Evolutionary conservation across 371 early-diverging fungal species (phyloP).

Genomic region (Lichtheimia ornata): DNA sequence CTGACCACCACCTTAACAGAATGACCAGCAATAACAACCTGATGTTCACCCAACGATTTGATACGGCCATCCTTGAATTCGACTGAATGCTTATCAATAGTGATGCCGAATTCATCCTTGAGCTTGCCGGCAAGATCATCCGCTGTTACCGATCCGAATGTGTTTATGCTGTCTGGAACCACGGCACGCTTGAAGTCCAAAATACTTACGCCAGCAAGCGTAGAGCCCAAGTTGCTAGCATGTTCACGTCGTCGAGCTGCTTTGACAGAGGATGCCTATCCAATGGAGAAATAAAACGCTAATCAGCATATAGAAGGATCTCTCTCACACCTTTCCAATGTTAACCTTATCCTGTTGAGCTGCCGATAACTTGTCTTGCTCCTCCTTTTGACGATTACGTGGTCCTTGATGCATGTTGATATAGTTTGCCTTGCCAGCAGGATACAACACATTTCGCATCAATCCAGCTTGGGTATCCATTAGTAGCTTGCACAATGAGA

Average conservation of each 20-base stretch:
- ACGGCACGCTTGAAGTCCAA: slow-evolving; percentile 41
- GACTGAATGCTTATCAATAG: slow-evolving; percentile 37
- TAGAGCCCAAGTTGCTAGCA: slow-evolving; percentile 1
- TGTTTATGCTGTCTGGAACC: slow-evolving; percentile 40
- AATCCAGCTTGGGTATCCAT: slow-evolving; percentile 38
- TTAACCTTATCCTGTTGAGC: slow-evolving; percentile 4
- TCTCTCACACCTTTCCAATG: background rate
- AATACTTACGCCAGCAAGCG: slow-evolving; percentile 4
- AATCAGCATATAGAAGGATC: background rate
- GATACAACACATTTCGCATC: slow-evolving; percentile 53
- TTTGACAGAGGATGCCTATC: slow-evolving; percentile 1
- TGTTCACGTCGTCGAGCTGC: slow-evolving; percentile 10
- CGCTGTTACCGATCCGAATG: slow-evolving; percentile 55
- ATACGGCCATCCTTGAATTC: slow-evolving; percentile 45
- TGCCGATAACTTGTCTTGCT: slow-evolving; percentile 12
- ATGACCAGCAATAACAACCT: slow-evolving; percentile 6
- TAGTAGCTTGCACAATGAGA: background rate
- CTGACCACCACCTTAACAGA: slow-evolving; percentile 9
- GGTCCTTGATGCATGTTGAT: slow-evolving; percentile 22
- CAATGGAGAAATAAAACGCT: background rate
- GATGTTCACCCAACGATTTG: slow-evolving; percentile 45
- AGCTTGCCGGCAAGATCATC: slow-evolving; percentile 45
- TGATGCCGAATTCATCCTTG: slow-evolving; percentile 36
- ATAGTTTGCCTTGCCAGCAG: slow-evolving; percentile 46
- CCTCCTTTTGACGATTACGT: slow-evolving; percentile 24